Evolutionary conservation across 805 yeast genomes (phyloP), one percentile per base, ranked within the genome.

Genomic region (Myxozyma monticola): DNA sequence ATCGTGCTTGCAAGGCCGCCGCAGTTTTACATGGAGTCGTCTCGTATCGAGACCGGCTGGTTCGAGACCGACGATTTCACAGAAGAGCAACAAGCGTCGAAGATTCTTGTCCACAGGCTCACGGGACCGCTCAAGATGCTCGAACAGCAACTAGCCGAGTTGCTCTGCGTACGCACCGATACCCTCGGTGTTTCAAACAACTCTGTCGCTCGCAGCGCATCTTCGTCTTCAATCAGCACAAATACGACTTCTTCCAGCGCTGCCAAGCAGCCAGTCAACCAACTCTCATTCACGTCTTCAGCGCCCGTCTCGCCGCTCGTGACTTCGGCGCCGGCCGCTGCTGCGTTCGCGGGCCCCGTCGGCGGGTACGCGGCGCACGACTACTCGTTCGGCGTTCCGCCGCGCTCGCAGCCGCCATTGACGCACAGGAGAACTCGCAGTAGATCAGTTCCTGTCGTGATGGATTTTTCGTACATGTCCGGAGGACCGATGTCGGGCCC

Each of bases 1-100:
- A 39, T 54, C 12, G 7, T 37, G 7, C 42, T 55, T 12, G 17
- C 45, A 2, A 38, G 34, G 26, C 42, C 46, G 21, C 59, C 59
- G 15, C 42, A 49, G 43, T 55, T 55, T 37, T 47, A 24, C 24
- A 48, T 55, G 49, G 59, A 55, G 33, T 39, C 50, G 8, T 26
- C 53, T 4, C 30, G 26, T 17, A 10, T 31, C 31, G 30, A 20
- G 10, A 54, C 48, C 18, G 59, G 56, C 15, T 55, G 59, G 59
- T 37, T 52, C 17, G 58, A 48, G 26, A 44, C 50, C n/a, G 54
- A 52, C 5, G 59, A 55, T 42, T 55, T 55, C 39, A 55, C 59
- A 4, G 59, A 55, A 26, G 48, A 45, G 25, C 58, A 44, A 26
- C 57, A 55, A 22, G 59, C 57, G 4, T 34, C 51, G 10, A 29